These are phyloP conservation scores for Entonaema liquescens DNA, from an alignment of 495 filamentous ascomycete genomes.

Conservation along the genomic window DNA sequence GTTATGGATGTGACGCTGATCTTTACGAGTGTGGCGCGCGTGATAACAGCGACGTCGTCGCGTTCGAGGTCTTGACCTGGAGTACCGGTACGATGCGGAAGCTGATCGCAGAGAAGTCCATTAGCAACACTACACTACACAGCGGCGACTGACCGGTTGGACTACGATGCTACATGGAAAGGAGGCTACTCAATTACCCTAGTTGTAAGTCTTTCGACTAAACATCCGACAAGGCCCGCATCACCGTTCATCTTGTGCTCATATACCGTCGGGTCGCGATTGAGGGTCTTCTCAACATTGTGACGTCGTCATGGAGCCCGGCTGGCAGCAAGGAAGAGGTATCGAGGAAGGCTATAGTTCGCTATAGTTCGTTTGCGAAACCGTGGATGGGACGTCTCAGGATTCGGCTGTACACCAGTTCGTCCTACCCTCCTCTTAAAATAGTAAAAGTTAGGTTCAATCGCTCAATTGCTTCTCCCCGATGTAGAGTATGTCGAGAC, in stretches of 20 bases:
- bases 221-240: slow-evolving; percentile 67
- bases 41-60: slow-evolving; percentile 68
- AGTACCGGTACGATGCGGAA: slow-evolving; percentile 70
- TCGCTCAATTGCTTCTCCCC: background rate
- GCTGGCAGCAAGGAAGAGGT: slow-evolving; percentile 22
- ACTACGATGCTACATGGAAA: slow-evolving; percentile 9
- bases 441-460: background rate
- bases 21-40: slow-evolving; percentile 67
- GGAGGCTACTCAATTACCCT: slow-evolving; percentile 56
- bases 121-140: slow-evolving; percentile 22
- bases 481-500: background rate
- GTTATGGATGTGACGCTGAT: slow-evolving; percentile 63
- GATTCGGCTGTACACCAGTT: slow-evolving; percentile 27
- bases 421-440: slow-evolving; percentile 33
- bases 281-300: slow-evolving; percentile 45
- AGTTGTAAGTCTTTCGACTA: slow-evolving; percentile 70
- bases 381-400: slow-evolving; percentile 25
- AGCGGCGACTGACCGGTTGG: background rate
- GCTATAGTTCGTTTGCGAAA: slow-evolving; percentile 32
- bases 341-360: slow-evolving; percentile 20
- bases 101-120: slow-evolving; percentile 50
- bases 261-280: slow-evolving; percentile 45
- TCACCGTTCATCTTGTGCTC: slow-evolving; percentile 67
- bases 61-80: slow-evolving; percentile 64
- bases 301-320: slow-evolving; percentile 48